Evolutionary conservation across 2,329 filamentous ascomycete species (phyloP).

Genomic region (Claviceps pazoutovae): DNA sequence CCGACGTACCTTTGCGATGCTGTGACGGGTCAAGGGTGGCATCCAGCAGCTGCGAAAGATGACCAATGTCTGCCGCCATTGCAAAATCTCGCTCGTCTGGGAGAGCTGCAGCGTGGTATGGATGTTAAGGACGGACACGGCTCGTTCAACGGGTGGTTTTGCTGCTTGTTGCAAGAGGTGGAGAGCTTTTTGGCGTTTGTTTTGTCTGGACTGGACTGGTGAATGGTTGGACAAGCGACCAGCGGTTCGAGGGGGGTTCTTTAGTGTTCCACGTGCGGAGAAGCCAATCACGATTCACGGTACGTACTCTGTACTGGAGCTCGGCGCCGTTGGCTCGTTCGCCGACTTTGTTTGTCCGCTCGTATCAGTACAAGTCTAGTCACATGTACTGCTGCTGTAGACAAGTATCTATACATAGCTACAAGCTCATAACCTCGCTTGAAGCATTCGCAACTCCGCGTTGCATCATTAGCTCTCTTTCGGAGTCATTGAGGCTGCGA

Average conservation of each 20-base stretch:
- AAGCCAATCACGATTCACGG: too few species aligned
- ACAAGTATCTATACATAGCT: background rate
- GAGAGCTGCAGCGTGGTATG: conserved; percentile 9
- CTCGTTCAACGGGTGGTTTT: conserved; percentile 2
- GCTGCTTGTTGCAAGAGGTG: conserved; percentile 8
- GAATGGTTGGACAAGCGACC: background rate
- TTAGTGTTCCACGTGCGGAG: too few species aligned
- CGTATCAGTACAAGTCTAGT: too few species aligned
- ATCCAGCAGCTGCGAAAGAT: conserved; percentile 71
- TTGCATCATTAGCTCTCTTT: conserved; percentile 2
- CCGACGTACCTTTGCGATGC: conserved; percentile 68
- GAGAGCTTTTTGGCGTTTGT: conserved; percentile 4
- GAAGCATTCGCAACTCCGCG: background rate
- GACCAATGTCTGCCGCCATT: conserved; percentile 44
- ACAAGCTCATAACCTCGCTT: background rate
- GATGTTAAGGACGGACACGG: background rate
- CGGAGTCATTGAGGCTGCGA: background rate
- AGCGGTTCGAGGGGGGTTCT: background rate
- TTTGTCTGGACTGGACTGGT: background rate
- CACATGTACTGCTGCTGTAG: rapidly evolving
- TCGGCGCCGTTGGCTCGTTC: too few species aligned
- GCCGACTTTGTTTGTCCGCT: too few species aligned
- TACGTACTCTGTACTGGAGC: too few species aligned
- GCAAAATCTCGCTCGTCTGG: conserved; percentile 14
- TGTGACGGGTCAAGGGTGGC: conserved; percentile 78